A percentile compares a stretch with the other conserved stretches of the same genome.
Conservation (phyloP, 192 early-diverging fungal genomes). For the Linnemannia elongata region DNA sequence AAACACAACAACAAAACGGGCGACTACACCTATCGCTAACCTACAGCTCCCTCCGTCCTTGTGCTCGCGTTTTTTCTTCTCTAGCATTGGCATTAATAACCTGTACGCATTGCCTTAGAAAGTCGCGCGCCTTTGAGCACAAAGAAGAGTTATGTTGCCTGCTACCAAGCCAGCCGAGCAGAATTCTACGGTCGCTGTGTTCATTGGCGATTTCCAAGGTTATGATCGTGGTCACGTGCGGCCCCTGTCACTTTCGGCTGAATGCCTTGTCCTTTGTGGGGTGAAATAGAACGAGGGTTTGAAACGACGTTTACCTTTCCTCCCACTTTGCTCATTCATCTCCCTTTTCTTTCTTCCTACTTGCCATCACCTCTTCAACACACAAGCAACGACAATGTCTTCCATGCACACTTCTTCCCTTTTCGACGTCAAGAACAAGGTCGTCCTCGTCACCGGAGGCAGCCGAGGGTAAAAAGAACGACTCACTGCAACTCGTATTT, state of each 20-base stretch:
- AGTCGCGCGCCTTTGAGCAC: neutral
- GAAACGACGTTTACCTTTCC: neutral
- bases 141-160: neutral
- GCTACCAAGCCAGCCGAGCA: neutral
- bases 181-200: neutral
- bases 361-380: neutral
- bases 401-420: constrained; percentile 70
- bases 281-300: neutral
- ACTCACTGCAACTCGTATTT: neutral
- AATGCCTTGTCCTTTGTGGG: neutral
- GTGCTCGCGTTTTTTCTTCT: too few relatives aligned
- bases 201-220: neutral
- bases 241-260: neutral
- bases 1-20: neutral
- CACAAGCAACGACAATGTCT: constrained; percentile 26
- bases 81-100: too few relatives aligned
- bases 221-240: neutral
- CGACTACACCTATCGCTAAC: too few relatives aligned
- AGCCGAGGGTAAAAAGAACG: constrained; percentile 59
- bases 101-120: neutral
- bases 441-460: constrained; percentile 87
- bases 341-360: neutral
- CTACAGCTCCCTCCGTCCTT: too few relatives aligned
- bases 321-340: neutral
- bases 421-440: constrained; percentile 81